A percentile compares a stretch with the other conserved stretches of the same genome.
These are phyloP conservation scores for Xylariaceae sp. DNA, from an alignment of 2,329 filamentous ascomycete genomes.

Conservation along the genomic window DNA sequence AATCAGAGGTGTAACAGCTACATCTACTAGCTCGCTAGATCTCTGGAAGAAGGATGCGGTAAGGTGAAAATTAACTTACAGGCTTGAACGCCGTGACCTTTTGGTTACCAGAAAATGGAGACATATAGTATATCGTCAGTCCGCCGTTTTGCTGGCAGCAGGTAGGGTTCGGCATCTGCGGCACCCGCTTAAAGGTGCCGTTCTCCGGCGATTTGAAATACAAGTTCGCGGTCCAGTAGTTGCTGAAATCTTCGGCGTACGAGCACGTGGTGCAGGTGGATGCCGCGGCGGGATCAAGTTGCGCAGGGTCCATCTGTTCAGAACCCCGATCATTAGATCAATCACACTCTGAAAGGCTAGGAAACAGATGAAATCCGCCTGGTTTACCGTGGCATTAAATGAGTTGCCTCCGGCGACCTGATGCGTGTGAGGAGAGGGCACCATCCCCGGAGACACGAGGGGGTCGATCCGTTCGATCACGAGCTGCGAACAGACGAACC, in stretches of 20 bases:
- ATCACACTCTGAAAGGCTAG: conserved; percentile 1
- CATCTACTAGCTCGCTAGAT: background rate
- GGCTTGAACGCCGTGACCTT: conserved; percentile 52
- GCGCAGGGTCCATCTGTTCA: conserved; percentile 30
- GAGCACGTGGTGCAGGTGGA: conserved; percentile 47
- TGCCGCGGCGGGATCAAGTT: conserved; percentile 26
- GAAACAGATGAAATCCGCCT: background rate
- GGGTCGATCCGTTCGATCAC: conserved; percentile 34
- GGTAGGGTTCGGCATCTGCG: conserved; percentile 41
- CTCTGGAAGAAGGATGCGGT: background rate
- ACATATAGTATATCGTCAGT: conserved; percentile 52
- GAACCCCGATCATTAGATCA: conserved; percentile 9
- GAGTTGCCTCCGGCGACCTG: conserved; percentile 35
- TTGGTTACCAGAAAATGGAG: conserved; percentile 35
- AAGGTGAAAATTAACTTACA: conserved; percentile 23
- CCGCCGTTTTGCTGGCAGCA: conserved; percentile 41
- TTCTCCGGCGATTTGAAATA: conserved; percentile 42
- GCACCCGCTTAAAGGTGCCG: conserved; percentile 44
- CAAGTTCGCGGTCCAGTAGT: conserved; percentile 44
- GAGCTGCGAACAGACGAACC: conserved; percentile 35
- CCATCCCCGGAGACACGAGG: conserved; percentile 31
- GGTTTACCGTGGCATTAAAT: conserved; percentile 33
- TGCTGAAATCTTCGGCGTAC: conserved; percentile 44
- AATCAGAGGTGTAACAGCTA: background rate
- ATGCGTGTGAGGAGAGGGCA: conserved; percentile 30